Evolutionary conservation across 805 yeast genomes (phyloP), one percentile per base, ranked within the genome.

Genomic region (Kodamaea restingae): DNA sequence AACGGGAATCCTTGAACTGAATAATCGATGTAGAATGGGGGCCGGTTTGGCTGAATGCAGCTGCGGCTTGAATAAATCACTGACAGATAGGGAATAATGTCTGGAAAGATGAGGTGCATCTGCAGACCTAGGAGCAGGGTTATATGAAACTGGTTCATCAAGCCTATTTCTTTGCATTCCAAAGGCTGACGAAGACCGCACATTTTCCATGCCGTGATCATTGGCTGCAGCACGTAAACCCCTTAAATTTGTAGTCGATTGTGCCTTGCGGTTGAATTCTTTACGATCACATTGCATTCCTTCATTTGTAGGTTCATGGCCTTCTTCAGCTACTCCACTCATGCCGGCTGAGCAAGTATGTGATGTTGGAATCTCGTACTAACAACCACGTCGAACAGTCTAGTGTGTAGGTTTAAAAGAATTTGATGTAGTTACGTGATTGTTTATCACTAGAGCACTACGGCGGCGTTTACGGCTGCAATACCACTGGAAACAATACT

Each of bases 1-100:
- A 6, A 63, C 67, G 3, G 64, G 49, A 34, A 50, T 53, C 27
- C 57, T 58, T 22, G 51, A 52, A 8, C 59, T 50, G 20, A 63
- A 45, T 25, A 61, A 50, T 28, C 58, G 46, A 35, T 60, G 64
- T 36, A 56, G 50, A 14, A 62, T 51, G 11, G 65, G 67, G 14
- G 33, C 24, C 3, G 30, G n/a, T 17, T 17, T 37, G 18, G 5
- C 22, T 21, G 15, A 12, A 9, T 12, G 18, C 12, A 9, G 28
- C 12, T 15, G 26, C 21, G 7, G 28, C 29, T 33, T 33, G 14
- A 33, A 14, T 17, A 33, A 4, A 8, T 33, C 36, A 7, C 29
- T 24, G 4, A 33, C 36, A 6, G 40, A 37, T 14, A 37, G 12
- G 14, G 40, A 18, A 33, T 24, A 31, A 11, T 35, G 21, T 21